Percentiles rank a stretch among this genome's conserved stretches.
These are phyloP conservation scores for Ceratobasidium papillatum DNA, from an alignment of 1,284 basidiomycete species.

Conservation along the genomic window DNA sequence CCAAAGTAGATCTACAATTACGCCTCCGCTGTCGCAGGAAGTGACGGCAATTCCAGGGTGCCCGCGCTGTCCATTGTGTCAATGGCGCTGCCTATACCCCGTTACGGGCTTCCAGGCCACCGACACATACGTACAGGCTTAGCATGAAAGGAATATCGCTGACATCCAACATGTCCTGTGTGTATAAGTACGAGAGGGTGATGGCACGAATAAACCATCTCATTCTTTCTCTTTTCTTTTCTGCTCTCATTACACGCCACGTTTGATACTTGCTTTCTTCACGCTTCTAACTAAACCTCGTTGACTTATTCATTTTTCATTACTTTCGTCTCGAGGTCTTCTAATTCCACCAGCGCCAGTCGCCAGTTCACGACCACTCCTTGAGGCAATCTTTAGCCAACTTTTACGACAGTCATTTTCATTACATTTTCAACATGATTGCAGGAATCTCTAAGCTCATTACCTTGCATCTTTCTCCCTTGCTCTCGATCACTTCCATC, in stretches of 20 bases:
- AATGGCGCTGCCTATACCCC: slow-evolving; percentile 25
- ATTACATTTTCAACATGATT: slow-evolving; percentile 62
- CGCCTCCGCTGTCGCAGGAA: slow-evolving; percentile 25
- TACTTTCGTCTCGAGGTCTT: slow-evolving; percentile 3
- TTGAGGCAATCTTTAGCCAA: slow-evolving; percentile 1
- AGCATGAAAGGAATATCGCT: slow-evolving; percentile 16
- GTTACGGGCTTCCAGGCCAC: slow-evolving; percentile 32
- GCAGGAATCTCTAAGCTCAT: slow-evolving; percentile 72
- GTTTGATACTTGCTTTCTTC: slow-evolving; percentile 25
- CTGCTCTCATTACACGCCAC: slow-evolving; percentile 16
- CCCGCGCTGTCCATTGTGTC: slow-evolving; percentile 21
- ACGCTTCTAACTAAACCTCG: slow-evolving; percentile 16
- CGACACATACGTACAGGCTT: neutral
- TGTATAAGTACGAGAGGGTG: slow-evolving; percentile 9
- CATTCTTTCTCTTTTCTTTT: slow-evolving; percentile 25
- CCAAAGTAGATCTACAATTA: slow-evolving; percentile 2
- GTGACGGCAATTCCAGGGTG: slow-evolving; percentile 14
- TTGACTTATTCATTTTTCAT: slow-evolving; percentile 7
- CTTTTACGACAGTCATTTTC: slow-evolving; percentile 5
- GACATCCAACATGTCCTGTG: neutral
- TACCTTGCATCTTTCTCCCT: slow-evolving; percentile 72
- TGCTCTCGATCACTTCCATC: slow-evolving; percentile 70
- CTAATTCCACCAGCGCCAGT: slow-evolving; percentile 24
- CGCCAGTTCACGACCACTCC: slow-evolving; percentile 14
- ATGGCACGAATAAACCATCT: neutral